Base-by-base conservation (phyloP, 2,329 filamentous ascomycete genomes). In the Trichoderma oligosporum region DNA sequence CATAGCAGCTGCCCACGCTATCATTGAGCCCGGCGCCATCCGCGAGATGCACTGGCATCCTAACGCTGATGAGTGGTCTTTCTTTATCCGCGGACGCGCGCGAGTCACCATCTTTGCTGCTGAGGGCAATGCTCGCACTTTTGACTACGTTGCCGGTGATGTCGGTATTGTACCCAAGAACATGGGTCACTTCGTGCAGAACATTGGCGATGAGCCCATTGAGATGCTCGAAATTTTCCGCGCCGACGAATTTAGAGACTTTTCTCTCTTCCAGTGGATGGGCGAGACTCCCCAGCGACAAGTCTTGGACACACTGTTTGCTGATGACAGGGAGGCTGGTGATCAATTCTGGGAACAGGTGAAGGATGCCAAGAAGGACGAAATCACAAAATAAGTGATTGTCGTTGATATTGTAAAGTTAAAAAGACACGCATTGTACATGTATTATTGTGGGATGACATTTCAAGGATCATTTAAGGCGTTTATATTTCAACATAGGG, bases 1-100 rank as follows among this genome's bases (percentile, higher is more conserved):
- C 0, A 81, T 91, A 18, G 86, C 88, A 0, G 87, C 88, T 0
- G 88, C 87, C 1, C 81, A 91, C 65, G 80, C 89, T 16, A 81
- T 81, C 35, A 88, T 92, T 60, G 76, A 87, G 61, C 87, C 88
- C 0, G 86, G 86, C 12, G 86, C 85, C 0, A 76, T 91, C 67
- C 81, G 88, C 8, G 88, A 91, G 73, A 90, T 92, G 79, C 88
- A 92, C 74, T 92, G 88, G 88, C 88, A 92, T 67, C 87, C 87
- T 0, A 84, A 83, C 42, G 87, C 87, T 11, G 88, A 91, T 65
- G 88, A 91, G 70, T 92, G 88, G 88, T 88, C 84, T 6, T 92
- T 88, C 71, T 91, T 92, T 75, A 82, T 92, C 68, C 73, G 74
- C 24, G 89, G 89, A 0, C 82, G 83, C 38, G 89, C 86, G 0